Evolutionary conservation across 225 moss, liverwort and hornwort species (phyloP).

Genomic region (Neckera pumila): DNA sequence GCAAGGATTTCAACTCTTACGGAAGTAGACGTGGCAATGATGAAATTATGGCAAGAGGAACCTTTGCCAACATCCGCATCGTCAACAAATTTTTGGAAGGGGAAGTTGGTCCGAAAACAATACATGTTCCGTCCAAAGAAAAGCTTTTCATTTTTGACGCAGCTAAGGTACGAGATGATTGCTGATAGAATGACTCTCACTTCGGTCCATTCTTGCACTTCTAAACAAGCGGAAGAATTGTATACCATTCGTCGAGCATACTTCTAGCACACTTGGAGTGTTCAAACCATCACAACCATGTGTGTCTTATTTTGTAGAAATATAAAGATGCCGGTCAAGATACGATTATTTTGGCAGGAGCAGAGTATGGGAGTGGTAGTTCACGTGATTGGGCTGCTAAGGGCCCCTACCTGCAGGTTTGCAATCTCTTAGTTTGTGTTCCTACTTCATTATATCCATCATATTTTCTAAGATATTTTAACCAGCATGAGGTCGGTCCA

Average conservation of each 20-base stretch:
- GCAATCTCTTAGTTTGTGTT: not conserved
- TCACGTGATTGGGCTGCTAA: conserved; percentile 99
- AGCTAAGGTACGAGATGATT: conserved; percentile 42
- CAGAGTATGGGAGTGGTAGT: conserved; percentile 95
- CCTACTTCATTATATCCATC: not conserved
- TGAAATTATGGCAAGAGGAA: conserved; percentile 86
- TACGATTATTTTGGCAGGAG: conserved; percentile 82
- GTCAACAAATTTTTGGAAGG: conserved; percentile 83
- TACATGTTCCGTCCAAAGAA: conserved; percentile 76
- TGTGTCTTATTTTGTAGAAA: conserved; percentile 36
- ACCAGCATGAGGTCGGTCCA: not conserved
- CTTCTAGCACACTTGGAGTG: not conserved
- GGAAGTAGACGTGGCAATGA: conserved; percentile 96
- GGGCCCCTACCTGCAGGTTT: conserved; percentile 70
- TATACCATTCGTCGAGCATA: not conserved
- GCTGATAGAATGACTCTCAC: not conserved
- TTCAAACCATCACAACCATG: not conserved
- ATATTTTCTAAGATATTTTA: not conserved
- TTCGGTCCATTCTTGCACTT: not conserved
- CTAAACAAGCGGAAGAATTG: not conserved
- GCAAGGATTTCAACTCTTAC: conserved; percentile 91
- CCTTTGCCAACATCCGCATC: conserved; percentile 86
- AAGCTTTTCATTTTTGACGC: conserved; percentile 75
- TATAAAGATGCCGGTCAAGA: conserved; percentile 72
- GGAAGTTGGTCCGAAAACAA: conserved; percentile 84